A percentile compares a stretch with the other conserved stretches of the same genome.
phyloP scores from a whole-genome alignment of 2,329 filamentous ascomycete species.

The Pseudogymnoascus pannorum region DNA sequence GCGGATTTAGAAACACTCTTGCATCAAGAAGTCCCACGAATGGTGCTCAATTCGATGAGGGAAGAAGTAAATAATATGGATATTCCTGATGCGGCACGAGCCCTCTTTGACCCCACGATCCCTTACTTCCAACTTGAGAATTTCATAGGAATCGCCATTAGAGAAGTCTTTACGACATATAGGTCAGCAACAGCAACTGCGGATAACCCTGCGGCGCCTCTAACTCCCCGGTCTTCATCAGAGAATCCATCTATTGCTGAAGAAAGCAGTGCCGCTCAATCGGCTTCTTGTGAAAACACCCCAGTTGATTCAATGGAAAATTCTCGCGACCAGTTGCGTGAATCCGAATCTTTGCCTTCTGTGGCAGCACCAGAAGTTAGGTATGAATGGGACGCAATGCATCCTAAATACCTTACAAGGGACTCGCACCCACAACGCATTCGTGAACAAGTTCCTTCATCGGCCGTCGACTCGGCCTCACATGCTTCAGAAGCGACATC shows the following conservation, averaged over 20 bases:
- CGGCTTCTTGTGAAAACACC: not conserved
- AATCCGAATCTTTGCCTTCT: not conserved
- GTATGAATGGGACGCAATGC: no score
- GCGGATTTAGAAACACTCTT: not conserved
- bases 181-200: not conserved
- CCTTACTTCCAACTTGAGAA: not conserved
- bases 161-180: not conserved
- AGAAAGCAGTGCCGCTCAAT: not conserved
- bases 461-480: not conserved
- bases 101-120: not conserved
- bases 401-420: not conserved
- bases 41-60: not conserved
- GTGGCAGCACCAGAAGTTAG: not conserved
- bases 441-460: not conserved
- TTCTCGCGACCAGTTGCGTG: not conserved
- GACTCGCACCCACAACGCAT: not conserved
- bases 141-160: not conserved
- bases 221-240: not conserved
- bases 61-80: not conserved
- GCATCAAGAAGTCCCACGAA: not conserved
- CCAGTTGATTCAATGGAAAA: not conserved
- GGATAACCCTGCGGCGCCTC: not conserved
- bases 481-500: not conserved
- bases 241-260: not conserved
- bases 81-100: not conserved